phyloP scores from a whole-genome alignment of 1,139 yeast species.

The Yamadazyma siamensis region DNA sequence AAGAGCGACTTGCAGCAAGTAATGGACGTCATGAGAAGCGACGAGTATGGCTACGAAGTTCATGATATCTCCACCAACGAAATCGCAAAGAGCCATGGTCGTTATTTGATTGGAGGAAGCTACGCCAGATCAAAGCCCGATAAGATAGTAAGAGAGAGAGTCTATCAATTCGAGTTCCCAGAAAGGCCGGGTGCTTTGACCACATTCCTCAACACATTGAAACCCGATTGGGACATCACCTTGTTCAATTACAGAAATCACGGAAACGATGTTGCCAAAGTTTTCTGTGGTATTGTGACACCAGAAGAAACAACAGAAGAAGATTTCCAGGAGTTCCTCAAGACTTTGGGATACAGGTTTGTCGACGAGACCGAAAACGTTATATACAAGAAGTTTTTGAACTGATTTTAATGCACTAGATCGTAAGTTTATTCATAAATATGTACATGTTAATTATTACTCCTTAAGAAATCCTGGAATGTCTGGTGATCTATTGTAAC shows the following conservation, averaged over 20 bases:
- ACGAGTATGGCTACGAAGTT: constrained; percentile 55
- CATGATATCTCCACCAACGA: constrained; percentile 88
- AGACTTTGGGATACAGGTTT: constrained; percentile 70
- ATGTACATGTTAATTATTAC: constrained; percentile 18
- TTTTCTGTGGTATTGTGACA: constrained; percentile 83
- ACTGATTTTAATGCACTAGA: constrained; percentile 8
- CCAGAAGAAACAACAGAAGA: constrained; percentile 66
- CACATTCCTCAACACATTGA: constrained; percentile 68
- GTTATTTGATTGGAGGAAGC: constrained; percentile 89
- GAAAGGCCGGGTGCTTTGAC: constrained; percentile 94
- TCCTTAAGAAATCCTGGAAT: constrained; percentile 62
- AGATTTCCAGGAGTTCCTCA: constrained; percentile 64
- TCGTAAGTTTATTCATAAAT: constrained; percentile 1
- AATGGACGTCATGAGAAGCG: constrained; percentile 33
- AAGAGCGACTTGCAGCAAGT: constrained; percentile 48
- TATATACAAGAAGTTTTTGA: constrained; percentile 74
- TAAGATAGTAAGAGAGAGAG: constrained; percentile 63
- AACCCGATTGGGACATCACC: constrained; percentile 85
- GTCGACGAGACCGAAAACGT: constrained; percentile 81
- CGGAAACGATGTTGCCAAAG: constrained; percentile 92
- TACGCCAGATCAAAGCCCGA: constrained; percentile 17
- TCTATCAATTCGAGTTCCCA: constrained; percentile 89
- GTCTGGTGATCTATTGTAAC: constrained; percentile 83
- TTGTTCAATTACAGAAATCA: constrained; percentile 95
- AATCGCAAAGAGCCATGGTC: constrained; percentile 92